Base-by-base conservation (phyloP, 148 eudicot genomes). In the Selenicereus undatus region DNA sequence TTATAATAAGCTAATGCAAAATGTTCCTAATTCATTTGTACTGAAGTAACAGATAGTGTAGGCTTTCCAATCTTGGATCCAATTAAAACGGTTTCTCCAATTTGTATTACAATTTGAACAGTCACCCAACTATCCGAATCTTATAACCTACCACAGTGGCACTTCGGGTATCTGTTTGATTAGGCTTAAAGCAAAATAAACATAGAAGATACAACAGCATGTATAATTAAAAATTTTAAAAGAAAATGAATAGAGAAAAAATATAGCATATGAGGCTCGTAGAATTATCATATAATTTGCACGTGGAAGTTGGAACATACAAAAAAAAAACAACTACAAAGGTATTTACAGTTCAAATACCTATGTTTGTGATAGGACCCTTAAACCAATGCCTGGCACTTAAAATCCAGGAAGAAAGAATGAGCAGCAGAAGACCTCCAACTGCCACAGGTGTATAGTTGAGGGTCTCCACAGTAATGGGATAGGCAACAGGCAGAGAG, bases 401-500 rank as follows among this genome's bases (percentile, higher is more conserved):
- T 7, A 94, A 42, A 32, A 91, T 42, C 98, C 98, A 96, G n/a
- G 89, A 86, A 52, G 87, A 84, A 54, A 90, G 86, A 0, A 83
- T 85, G 66, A 94, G 80, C 32, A 92, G 21, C 50, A 96, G 79
- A 0, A 96, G 88, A 45, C 98, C 97, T 11, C 94, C 98, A 30
- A 96, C 98, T 27, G 99, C 98, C 62, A 92, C 97, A 39, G 99
- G 99, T 1, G 99, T 96, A 83, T 96, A 96, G 84, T 94, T 96
- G 60, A 96, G 90, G 9, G 94, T 96, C 81, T 90, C 85, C 14
- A 79, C 75, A 4, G 87, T 92, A 8, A 96, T 69, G 9, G 99
- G 99, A 81, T 93, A 96, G 10, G 93, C 79, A 50, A 96, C 97
- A 0, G 99, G 99, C 73, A 96, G 84, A 9, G 99, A 96, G 81